Evolutionary conservation across 306 rosid species (phyloP).

Genomic region (Urtica urens): DNA sequence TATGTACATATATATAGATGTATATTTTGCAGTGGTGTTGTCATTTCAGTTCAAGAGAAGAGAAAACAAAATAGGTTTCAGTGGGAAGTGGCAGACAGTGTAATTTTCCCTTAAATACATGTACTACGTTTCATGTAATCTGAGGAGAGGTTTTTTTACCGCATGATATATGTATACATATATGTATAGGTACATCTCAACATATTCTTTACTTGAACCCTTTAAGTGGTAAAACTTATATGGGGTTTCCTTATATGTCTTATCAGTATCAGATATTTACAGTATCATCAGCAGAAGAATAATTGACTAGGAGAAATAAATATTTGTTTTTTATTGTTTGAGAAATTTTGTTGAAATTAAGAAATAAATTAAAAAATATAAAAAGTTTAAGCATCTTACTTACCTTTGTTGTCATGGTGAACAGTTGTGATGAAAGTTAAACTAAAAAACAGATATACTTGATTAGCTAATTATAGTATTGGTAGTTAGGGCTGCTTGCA

Average conservation of each 20-base stretch:
- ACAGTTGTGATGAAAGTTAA: too few species aligned
- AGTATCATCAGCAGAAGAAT: slow-evolving; percentile 11
- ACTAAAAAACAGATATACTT: not conserved
- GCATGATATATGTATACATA: not conserved
- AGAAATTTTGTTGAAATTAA: not conserved
- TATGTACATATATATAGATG: too few species aligned
- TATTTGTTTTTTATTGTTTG: not conserved
- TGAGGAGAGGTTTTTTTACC: not conserved
- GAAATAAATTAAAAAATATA: not conserved
- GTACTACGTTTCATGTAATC: not conserved
- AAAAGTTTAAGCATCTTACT: too few species aligned
- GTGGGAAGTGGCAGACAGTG: slow-evolving; percentile 1
- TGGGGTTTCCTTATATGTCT: slow-evolving; percentile 33
- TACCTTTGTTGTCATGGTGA: too few species aligned
- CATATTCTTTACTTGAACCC: not conserved
- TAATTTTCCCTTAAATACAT: not conserved
- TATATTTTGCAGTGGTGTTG: slow-evolving; percentile 26
- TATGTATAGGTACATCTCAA: not conserved
- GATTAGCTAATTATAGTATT: not conserved
- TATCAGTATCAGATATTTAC: slow-evolving; percentile 20
- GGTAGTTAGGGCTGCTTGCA: not conserved
- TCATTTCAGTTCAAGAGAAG: slow-evolving; percentile 38
- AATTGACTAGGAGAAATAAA: not conserved
- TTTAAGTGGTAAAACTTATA: slow-evolving; percentile 3
- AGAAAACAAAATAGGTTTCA: not conserved